A percentile compares a stretch with the other conserved stretches of the same genome.
Evolutionary conservation across 169 alveolate species (phyloP).

Genomic region (Fabrea salina): DNA sequence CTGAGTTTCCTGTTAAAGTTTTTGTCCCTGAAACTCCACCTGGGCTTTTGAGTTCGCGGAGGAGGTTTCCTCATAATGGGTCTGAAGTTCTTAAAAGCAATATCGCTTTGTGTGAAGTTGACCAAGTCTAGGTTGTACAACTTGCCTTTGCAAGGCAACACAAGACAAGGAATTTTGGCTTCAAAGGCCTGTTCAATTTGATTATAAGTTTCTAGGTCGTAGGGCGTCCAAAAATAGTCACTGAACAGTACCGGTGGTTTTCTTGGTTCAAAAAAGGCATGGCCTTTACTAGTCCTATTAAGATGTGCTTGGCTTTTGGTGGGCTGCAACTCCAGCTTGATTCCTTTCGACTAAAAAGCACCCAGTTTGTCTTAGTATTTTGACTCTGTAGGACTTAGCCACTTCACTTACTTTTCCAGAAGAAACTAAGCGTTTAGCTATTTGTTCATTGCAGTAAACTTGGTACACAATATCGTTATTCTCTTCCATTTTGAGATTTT

Average conservation of each 20-base stretch:
- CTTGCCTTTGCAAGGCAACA: background rate
- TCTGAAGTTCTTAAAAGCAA: background rate
- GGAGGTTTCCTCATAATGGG: background rate
- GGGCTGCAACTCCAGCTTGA: background rate
- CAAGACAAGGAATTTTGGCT: background rate
- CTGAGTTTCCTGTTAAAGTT: too few relatives aligned
- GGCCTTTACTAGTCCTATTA: background rate
- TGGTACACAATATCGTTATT: background rate
- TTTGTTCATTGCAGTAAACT: background rate
- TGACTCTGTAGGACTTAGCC: background rate
- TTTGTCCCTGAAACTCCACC: too few relatives aligned
- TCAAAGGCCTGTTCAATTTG: background rate
- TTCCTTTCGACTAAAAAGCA: background rate
- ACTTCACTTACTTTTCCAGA: background rate
- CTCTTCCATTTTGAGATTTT: too few relatives aligned
- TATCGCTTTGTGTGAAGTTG: background rate
- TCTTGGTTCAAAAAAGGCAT: background rate
- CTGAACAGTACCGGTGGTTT: background rate
- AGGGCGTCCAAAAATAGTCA: background rate
- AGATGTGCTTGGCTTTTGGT: background rate
- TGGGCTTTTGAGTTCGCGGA: too few relatives aligned
- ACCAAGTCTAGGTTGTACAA: background rate
- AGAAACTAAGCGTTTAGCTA: background rate
- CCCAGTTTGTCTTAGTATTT: background rate
- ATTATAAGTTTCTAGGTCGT: background rate